Conservation (phyloP, 2,329 filamentous ascomycete species). For the Mariannaea elegans region DNA sequence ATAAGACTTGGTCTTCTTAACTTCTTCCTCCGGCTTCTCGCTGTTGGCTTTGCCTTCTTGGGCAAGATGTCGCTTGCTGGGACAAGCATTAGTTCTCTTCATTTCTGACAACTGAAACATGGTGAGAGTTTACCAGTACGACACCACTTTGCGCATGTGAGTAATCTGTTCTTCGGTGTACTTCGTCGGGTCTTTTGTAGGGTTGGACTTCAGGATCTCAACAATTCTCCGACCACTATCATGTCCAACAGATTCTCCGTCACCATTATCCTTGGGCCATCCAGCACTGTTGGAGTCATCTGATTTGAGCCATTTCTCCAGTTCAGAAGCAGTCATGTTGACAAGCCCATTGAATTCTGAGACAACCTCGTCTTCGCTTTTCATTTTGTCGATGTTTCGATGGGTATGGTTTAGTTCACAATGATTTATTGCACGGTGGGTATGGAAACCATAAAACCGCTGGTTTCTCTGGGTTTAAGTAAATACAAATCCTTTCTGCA, state of each 20-base stretch:
- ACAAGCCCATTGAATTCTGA: constrained; percentile 73
- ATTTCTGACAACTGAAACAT: neutral
- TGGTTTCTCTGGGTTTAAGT: neutral
- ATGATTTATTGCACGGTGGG: neutral
- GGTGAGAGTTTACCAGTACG: constrained; percentile 59
- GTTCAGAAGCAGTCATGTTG: constrained; percentile 70
- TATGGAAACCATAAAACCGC: neutral
- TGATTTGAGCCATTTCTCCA: constrained; percentile 68
- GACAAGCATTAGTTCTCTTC: neutral
- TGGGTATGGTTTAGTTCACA: neutral
- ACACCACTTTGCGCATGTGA: constrained; percentile 71
- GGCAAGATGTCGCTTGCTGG: constrained; percentile 69
- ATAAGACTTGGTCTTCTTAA: constrained; percentile 61
- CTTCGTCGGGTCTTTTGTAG: constrained; percentile 61
- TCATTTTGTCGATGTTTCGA: constrained; percentile 30
- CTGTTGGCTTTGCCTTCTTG: constrained; percentile 68
- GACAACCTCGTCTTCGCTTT: constrained; percentile 42
- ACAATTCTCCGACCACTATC: constrained; percentile 71
- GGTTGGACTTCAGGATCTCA: constrained; percentile 69
- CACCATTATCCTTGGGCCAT: constrained; percentile 66
- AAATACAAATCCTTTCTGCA: neutral
- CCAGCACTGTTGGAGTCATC: constrained; percentile 67
- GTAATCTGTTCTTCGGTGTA: constrained; percentile 65
- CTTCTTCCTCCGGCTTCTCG: constrained; percentile 56
- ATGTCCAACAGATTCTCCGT: constrained; percentile 71